A percentile compares a stretch with the other conserved stretches of the same genome.
Evolutionary conservation across 2,329 filamentous ascomycete species (phyloP).

Genomic region (Colletotrichum trifolii): DNA sequence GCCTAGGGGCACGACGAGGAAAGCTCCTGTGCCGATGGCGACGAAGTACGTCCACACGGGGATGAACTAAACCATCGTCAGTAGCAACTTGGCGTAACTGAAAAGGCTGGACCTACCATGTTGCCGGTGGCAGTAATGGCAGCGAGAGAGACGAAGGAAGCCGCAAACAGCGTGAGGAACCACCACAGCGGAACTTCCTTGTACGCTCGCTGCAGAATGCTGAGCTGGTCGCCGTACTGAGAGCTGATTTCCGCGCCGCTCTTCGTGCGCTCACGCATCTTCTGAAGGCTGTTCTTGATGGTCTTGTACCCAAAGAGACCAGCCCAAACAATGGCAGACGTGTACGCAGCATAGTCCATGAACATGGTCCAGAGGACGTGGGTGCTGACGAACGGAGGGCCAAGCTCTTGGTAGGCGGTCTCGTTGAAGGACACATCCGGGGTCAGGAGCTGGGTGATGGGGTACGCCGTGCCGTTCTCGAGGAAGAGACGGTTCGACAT

Average conservation of each 20-base stretch:
- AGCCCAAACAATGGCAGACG: constrained; percentile 63
- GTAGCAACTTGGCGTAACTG: not conserved
- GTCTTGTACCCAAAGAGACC: constrained; percentile 52
- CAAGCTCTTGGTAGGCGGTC: constrained; percentile 66
- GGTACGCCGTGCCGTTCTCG: constrained; percentile 58
- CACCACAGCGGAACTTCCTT: constrained; percentile 69
- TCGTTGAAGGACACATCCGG: constrained; percentile 66
- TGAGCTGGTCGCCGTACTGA: constrained; percentile 69
- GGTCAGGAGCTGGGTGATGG: constrained; percentile 50
- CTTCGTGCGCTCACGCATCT: constrained; percentile 19
- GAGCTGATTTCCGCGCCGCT: constrained; percentile 59
- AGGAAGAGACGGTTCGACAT: constrained; percentile 69
- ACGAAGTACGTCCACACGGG: constrained; percentile 71
- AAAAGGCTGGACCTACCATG: constrained; percentile 42
- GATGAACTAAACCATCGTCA: constrained; percentile 53
- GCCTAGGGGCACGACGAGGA: constrained; percentile 67
- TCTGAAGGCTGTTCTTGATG: constrained; percentile 51
- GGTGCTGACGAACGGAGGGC: constrained; percentile 62
- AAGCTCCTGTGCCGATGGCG: constrained; percentile 63
- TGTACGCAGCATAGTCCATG: constrained; percentile 61
- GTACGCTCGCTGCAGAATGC: constrained; percentile 66
- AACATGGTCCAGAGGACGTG: constrained; percentile 33
- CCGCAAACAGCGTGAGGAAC: constrained; percentile 62
- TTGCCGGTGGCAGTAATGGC: constrained; percentile 61
- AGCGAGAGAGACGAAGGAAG: constrained; percentile 57